Percentiles rank a stretch among this genome's conserved stretches.
Conservation (phyloP, 306 rosid species). For the Quercus variabilis region DNA sequence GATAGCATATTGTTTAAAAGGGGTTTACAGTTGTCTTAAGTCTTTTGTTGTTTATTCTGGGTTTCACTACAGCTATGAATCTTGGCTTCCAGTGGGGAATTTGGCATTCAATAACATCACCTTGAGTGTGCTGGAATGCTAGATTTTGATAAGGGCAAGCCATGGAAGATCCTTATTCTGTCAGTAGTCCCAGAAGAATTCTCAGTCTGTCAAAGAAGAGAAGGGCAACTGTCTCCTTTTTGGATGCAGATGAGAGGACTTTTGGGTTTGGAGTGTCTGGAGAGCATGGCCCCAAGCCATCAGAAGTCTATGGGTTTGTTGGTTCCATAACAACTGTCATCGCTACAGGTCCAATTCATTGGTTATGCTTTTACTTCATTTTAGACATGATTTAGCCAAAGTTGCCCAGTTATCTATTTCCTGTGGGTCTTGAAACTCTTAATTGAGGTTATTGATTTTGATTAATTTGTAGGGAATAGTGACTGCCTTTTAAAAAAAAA, state of each 20-base stretch:
- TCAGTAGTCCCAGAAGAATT: slow-evolving; percentile 79
- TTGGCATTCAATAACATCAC: not conserved
- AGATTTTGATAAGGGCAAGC: slow-evolving; percentile 8
- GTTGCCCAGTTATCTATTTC: not conserved
- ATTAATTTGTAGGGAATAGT: not conserved
- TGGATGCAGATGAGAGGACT: slow-evolving; percentile 43
- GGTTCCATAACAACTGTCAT: slow-evolving; percentile 81
- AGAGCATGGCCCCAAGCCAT: slow-evolving; percentile 82
- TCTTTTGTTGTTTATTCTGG: not conserved
- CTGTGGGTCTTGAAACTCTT: not conserved
- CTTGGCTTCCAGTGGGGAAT: not conserved
- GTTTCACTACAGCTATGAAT: not conserved
- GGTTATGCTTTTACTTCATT: not conserved
- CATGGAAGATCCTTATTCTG: slow-evolving; percentile 78
- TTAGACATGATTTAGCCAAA: not conserved
- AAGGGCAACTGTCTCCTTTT: slow-evolving; percentile 46
- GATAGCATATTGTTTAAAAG: not conserved
- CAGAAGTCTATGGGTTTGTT: slow-evolving; percentile 89
- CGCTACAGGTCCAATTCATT: slow-evolving; percentile 53
- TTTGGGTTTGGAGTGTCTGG: slow-evolving; percentile 58
- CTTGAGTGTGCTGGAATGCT: not conserved
- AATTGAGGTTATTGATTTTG: not conserved
- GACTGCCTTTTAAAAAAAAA: not conserved
- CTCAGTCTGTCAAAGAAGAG: slow-evolving; percentile 61
- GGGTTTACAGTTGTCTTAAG: not conserved